Base-by-base conservation (phyloP, 2,329 filamentous ascomycete species). In the Xylariaceae sp. region DNA sequence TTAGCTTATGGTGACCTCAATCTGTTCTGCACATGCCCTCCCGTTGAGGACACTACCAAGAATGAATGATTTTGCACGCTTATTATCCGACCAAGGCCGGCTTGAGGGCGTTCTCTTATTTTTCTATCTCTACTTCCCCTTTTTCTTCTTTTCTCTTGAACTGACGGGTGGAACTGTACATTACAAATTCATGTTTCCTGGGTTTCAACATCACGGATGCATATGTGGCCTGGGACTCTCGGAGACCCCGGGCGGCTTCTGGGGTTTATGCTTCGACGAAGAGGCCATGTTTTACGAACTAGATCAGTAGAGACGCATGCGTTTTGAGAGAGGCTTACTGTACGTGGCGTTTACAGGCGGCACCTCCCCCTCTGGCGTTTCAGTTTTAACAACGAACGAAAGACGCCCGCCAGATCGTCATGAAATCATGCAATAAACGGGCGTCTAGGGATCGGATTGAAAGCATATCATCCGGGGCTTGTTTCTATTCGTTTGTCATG, bases 21-120 rank as follows among this genome's bases (percentile, higher is more conserved):
- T 74, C 82, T 96, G 58, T 96, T 96, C 80, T 96, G 91, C 78
- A 95, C 90, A 7, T 96, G 91, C 71, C 87, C 89, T 40, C 90
- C 91, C 0, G 88, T 95, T 6, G 88, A 90, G 71, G 78, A 80
- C 61, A 80, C 77, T 12, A 79, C 74, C 1, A 68, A 66, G n/a
- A 50, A 47, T 7, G 30, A 50, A 3, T 60, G 9, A n/a, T 47
- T 27, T 44, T 37, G 8, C 44, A 11, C 9, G n/a, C 32, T 30
- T 7, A 45, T 44, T 26, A 19, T 27, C 5, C 12, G 35, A 29
- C 30, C 3, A 37, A 11, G 12, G 44, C 46, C 44, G 54, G 19
- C 27, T 57, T 52, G 43, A 40, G 42, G 37, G 26, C 29, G 26
- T 19, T 19, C 19, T 19, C 19, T 19, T 19, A 19, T 19, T 19